Evolutionary conservation across 2,329 filamentous ascomycete species (phyloP).

Genomic region (Aspergillus viridinutans): DNA sequence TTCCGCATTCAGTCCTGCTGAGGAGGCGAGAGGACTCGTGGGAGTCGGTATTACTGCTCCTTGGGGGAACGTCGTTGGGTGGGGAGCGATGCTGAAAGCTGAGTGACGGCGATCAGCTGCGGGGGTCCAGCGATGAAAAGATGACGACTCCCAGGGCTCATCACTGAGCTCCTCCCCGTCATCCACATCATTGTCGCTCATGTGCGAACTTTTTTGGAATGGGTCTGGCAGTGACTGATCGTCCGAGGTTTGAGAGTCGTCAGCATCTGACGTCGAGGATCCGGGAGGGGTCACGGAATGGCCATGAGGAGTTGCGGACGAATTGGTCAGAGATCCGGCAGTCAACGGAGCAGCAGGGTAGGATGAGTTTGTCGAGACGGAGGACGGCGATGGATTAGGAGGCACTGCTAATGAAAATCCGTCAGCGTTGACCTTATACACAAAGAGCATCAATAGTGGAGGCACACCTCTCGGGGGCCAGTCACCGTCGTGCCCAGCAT

Average conservation of each 20-base stretch:
- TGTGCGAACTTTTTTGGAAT: slow-evolving; percentile 32
- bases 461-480: neutral
- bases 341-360: slow-evolving; percentile 7
- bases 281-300: slow-evolving; percentile 18
- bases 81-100: slow-evolving; percentile 12
- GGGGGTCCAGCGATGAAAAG: slow-evolving; percentile 2
- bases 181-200: slow-evolving; percentile 22
- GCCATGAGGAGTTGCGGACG: slow-evolving; percentile 15
- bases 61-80: slow-evolving; percentile 3
- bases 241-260: slow-evolving; percentile 28
- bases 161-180: neutral
- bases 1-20: slow-evolving; percentile 14
- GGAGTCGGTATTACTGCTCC: slow-evolving; percentile 7
- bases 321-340: slow-evolving; percentile 12
- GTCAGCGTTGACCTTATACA: slow-evolving; percentile 4
- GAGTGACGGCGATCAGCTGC: slow-evolving; percentile 4
- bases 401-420: slow-evolving; percentile 8
- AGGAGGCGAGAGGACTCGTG: slow-evolving; percentile 2
- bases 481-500: neutral
- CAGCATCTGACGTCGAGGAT: slow-evolving; percentile 19
- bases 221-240: slow-evolving; percentile 34
- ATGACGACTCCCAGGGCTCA: neutral
- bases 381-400: slow-evolving; percentile 6
- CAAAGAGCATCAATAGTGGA: neutral
- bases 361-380: slow-evolving; percentile 3